These are phyloP conservation scores for Mycena floridula DNA, from an alignment of 768 basidiomycete species.

Conservation along the genomic window DNA sequence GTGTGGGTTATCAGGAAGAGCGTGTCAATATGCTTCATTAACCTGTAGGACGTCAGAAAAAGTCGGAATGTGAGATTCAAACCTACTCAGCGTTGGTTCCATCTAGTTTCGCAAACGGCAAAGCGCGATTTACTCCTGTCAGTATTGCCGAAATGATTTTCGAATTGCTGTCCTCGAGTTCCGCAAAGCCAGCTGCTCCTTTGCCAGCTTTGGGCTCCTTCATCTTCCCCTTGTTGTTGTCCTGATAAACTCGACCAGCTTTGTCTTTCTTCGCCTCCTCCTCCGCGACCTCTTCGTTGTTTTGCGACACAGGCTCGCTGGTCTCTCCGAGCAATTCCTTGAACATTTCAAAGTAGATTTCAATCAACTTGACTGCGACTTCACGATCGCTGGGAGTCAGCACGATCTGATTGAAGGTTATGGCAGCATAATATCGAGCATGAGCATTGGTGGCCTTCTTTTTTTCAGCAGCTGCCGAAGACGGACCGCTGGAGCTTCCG, in stretches of 20 bases:
- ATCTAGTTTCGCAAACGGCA: slow-evolving; percentile 87
- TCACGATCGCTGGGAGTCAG: slow-evolving; percentile 51
- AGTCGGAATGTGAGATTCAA: neutral
- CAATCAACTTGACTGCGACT: slow-evolving; percentile 73
- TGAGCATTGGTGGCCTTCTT: slow-evolving; percentile 48
- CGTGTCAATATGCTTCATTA: slow-evolving; percentile 84
- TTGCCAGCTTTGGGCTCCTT: slow-evolving; percentile 33
- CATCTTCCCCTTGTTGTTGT: slow-evolving; percentile 32
- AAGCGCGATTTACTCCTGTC: slow-evolving; percentile 90
- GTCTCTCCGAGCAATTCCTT: slow-evolving; percentile 73
- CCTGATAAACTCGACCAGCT: slow-evolving; percentile 17
- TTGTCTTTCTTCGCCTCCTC: slow-evolving; percentile 23
- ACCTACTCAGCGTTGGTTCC: slow-evolving; percentile 10
- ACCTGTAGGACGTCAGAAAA: slow-evolving; percentile 32
- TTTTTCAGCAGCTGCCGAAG: too few species aligned
- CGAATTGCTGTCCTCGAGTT: slow-evolving; percentile 75
- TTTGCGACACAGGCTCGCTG: slow-evolving; percentile 22
- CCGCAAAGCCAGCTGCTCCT: slow-evolving; percentile 62
- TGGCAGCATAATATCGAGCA: slow-evolving; percentile 85
- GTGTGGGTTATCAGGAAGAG: slow-evolving; percentile 93
- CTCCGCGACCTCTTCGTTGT: slow-evolving; percentile 25
- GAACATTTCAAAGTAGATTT: slow-evolving; percentile 94
- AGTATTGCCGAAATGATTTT: slow-evolving; percentile 85
- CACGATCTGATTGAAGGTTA: slow-evolving; percentile 93
- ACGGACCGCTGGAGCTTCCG: slow-evolving; percentile 2